Percentiles rank a stretch among this genome's conserved stretches.
phyloP scores from a whole-genome alignment of 1,284 basidiomycete species.

The Ceratobasidium papillatum region DNA sequence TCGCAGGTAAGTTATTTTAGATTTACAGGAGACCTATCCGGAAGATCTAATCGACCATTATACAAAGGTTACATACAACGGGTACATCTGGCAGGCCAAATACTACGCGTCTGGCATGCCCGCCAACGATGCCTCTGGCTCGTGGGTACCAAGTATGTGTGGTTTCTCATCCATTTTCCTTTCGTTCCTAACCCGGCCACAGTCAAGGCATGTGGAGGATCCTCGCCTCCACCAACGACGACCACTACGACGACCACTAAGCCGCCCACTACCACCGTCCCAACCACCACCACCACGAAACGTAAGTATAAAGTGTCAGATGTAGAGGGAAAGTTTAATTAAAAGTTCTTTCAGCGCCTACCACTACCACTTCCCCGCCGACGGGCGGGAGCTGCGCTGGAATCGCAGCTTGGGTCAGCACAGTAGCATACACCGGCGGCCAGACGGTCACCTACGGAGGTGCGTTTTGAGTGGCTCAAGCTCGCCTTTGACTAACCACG shows the following conservation, averaged over 20 bases:
- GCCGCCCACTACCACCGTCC: constrained; percentile 40
- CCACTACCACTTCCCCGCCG: constrained; percentile 46
- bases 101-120: constrained; percentile 59
- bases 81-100: constrained; percentile 71
- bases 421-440: constrained; percentile 61
- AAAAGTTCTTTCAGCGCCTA: constrained; percentile 39
- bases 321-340: background rate
- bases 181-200: background rate
- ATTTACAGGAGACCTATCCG: background rate
- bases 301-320: background rate
- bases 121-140: constrained; percentile 59
- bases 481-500: constrained; percentile 41
- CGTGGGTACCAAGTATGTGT: constrained; percentile 70
- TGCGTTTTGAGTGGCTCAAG: background rate
- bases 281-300: constrained; percentile 37
- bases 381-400: constrained; percentile 59
- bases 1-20: constrained; percentile 49
- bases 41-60: background rate
- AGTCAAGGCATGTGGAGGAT: constrained; percentile 67
- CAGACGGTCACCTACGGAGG: constrained; percentile 53
- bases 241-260: constrained; percentile 32
- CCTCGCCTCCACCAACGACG: constrained; percentile 30
- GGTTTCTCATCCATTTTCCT: background rate
- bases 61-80: constrained; percentile 47
- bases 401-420: constrained; percentile 61